These are phyloP conservation scores for Penicillium daleae DNA, from an alignment of 495 filamentous ascomycete species.

Conservation along the genomic window DNA sequence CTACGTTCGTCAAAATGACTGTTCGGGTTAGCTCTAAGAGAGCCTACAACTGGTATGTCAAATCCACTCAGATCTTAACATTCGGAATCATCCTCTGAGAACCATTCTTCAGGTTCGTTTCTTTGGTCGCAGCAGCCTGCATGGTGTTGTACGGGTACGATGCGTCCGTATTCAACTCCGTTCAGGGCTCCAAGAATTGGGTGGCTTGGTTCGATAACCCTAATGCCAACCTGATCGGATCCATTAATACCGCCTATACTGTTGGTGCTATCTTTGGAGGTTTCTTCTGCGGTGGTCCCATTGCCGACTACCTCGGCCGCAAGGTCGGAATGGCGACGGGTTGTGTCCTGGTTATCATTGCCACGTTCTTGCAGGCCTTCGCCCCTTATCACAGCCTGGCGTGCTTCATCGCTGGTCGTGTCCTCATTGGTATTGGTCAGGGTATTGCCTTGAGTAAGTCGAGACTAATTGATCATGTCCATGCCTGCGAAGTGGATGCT, in stretches of 20 bases:
- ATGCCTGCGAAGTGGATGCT: constrained; percentile 4
- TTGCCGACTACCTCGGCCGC: constrained; percentile 61
- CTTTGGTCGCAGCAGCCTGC: constrained; percentile 63
- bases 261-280: constrained; percentile 66
- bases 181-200: constrained; percentile 63
- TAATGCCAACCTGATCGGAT: constrained; percentile 54
- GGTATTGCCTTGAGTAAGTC: constrained; percentile 64
- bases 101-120: constrained; percentile 55
- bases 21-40: constrained; percentile 38
- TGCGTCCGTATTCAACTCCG: constrained; percentile 67
- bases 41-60: constrained; percentile 43
- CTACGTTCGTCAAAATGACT: constrained; percentile 21
- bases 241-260: constrained; percentile 65
- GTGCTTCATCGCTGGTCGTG: constrained; percentile 63
- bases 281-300: constrained; percentile 61
- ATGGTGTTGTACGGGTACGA: constrained; percentile 73
- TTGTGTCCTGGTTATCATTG: constrained; percentile 59
- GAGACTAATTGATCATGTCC: not conserved
- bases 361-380: constrained; percentile 67
- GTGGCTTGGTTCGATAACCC: constrained; percentile 59
- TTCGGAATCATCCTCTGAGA: not conserved
- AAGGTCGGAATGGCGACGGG: constrained; percentile 61
- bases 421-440: constrained; percentile 66
- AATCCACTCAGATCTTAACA: not conserved
- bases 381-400: constrained; percentile 57